phyloP scores from a whole-genome alignment of 805 yeast genomes.

The Myxozyma geophila region DNA sequence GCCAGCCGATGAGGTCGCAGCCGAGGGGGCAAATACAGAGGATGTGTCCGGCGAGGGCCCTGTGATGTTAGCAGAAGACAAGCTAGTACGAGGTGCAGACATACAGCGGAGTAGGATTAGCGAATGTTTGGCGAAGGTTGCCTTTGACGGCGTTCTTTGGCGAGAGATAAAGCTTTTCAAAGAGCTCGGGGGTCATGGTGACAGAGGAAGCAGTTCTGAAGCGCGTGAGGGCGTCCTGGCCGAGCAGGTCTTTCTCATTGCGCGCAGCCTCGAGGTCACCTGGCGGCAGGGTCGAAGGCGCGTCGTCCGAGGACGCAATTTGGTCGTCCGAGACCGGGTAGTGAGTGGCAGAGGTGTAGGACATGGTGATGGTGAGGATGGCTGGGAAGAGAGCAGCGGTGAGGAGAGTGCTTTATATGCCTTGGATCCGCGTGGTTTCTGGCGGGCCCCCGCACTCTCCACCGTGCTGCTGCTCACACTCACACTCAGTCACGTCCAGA shows the following conservation, averaged over 20 bases:
- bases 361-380: neutral
- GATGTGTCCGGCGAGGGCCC: conserved; percentile 32
- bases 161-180: conserved; percentile 36
- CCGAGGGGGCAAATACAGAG: conserved; percentile 32
- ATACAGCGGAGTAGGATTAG: conserved; percentile 36
- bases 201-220: conserved; percentile 35
- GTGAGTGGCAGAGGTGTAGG: neutral
- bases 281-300: conserved; percentile 2
- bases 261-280: neutral
- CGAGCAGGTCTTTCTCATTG: neutral
- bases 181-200: conserved; percentile 37
- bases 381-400: neutral
- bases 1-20: conserved; percentile 36
- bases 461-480: too few relatives aligned
- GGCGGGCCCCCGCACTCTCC: too few relatives aligned
- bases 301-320: conserved; percentile 3
- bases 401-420: too few relatives aligned
- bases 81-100: neutral
- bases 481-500: too few relatives aligned
- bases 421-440: too few relatives aligned
- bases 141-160: conserved; percentile 32
- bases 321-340: neutral
- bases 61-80: neutral
- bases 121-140: conserved; percentile 34
- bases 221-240: conserved; percentile 33